A percentile compares a stretch with the other conserved stretches of the same genome.
Conservation (phyloP, 2,329 filamentous ascomycete species). For the Microdochium paspali region DNA sequence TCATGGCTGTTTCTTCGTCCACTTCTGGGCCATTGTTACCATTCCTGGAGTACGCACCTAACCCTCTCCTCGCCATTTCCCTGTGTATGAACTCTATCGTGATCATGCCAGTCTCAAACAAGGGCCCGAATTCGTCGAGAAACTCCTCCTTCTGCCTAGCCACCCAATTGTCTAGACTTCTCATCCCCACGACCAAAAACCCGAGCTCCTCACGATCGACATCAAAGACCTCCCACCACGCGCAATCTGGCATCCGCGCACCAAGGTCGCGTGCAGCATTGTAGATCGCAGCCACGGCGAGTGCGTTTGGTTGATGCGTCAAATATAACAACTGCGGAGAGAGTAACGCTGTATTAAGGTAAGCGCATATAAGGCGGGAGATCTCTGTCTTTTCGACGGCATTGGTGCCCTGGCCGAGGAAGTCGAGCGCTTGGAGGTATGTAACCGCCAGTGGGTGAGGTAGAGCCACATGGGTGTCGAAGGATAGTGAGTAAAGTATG, state of each 20-base stretch:
- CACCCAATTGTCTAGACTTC: slow-evolving; percentile 67
- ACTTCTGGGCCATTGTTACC: slow-evolving; percentile 7
- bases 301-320: slow-evolving; percentile 78
- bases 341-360: slow-evolving; percentile 79
- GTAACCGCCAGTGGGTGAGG: slow-evolving; percentile 83
- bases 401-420: slow-evolving; percentile 27
- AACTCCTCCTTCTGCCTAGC: slow-evolving; percentile 47
- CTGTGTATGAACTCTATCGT: slow-evolving; percentile 46
- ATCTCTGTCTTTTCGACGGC: slow-evolving; percentile 34
- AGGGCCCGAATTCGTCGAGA: slow-evolving; percentile 21
- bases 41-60: slow-evolving; percentile 22
- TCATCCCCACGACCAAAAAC: slow-evolving; percentile 79
- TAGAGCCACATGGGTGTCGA: slow-evolving; percentile 75
- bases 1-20: slow-evolving; percentile 34
- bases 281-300: slow-evolving; percentile 86
- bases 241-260: slow-evolving; percentile 69
- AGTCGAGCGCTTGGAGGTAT: slow-evolving; percentile 83
- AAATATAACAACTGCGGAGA: slow-evolving; percentile 85
- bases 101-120: slow-evolving; percentile 39
- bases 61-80: slow-evolving; percentile 47
- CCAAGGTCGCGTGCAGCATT: slow-evolving; percentile 71
- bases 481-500: slow-evolving; percentile 67
- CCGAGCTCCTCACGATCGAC: slow-evolving; percentile 90
- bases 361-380: slow-evolving; percentile 56
- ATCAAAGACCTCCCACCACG: slow-evolving; percentile 99